Evolutionary conservation across 2,329 filamentous ascomycete genomes (phyloP), one percentile per base, ranked within the genome.

Genomic region (Stenocarpella maydis): DNA sequence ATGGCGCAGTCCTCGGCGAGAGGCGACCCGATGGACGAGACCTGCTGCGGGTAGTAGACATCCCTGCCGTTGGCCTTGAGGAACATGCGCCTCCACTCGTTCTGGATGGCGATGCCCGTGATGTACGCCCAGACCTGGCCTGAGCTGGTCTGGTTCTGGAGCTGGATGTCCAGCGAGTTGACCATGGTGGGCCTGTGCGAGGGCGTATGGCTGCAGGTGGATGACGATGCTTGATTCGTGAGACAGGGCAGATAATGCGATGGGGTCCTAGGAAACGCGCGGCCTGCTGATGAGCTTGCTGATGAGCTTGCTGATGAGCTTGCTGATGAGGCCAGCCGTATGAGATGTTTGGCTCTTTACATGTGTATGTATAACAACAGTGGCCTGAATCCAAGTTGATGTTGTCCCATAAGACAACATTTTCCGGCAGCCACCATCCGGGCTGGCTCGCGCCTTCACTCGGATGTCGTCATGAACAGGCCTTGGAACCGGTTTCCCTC

Each of bases 111-210:
- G 28, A 84, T 82, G 14, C 90, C 90, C 4, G 88, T 92, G 75
- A 93, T 87, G 77, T 90, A 91, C 47, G 88, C 89, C 72, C 85
- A 91, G 10, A 90, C 85, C 26, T 81, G 84, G 68, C 78, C 80
- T 3, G 85, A 88, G 55, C 76, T 79, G 21, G 86, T 87, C 69
- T 83, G 82, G 76, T 91, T 91, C 71, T 84, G 81, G 7, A 91
- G 78, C 14, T 83, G 84, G 67, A 91, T 82, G 28, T 83, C 82
- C 26, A 91, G 78, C 4, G 84, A 79, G 67, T 76, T 69, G 4
- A 81, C 80, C 81, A 83, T 83, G 26, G 66, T 74, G n/a, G n/a
- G 15, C 5, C 4, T 52, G 60, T 6, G 12, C 12, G 26, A n/a
- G n/a, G 31, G 39, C 28, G 28, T 31, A 43, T 12, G 8, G 28